Base-by-base conservation (phyloP, 2,329 filamentous ascomycete genomes). In the Fusarium agapanthi region DNA sequence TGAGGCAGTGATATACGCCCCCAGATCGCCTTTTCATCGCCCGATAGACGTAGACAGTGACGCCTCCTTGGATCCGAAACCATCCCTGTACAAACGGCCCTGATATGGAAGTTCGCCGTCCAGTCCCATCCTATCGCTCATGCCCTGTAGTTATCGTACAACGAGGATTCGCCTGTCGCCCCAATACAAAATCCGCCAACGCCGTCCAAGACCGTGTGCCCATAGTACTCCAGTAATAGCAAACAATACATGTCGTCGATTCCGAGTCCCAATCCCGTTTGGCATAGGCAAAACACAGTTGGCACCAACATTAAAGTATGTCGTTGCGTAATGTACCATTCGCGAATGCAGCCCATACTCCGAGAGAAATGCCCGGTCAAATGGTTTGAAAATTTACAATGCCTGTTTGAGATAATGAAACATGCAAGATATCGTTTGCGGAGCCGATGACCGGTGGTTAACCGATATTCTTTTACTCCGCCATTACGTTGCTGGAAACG, bases 131-230 rank as follows among this genome's bases (percentile, higher is more conserved):
- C 67, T 61, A 54, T 73, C 71, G 55, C 53, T 73, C 73, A 76
- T 77, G 75, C 71, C 73, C 67, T 75, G 67, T 65, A 55, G 67
- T 51, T 79, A 80, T 80, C 75, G 73, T 80, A 80, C 78, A 79
- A 75, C 68, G 62, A 76, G 75, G 71, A 74, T 72, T 69, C 73
- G 74, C 71, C 75, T 66, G 43, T 66, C 61, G 64, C 51, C 61
- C 66, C 51, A 74, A 78, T 74, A 75, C 73, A 77, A 70, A 76
- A 76, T 70, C 74, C 76, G 53, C 70, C 63, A 78, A 77, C 76
- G 76, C 76, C 76, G 48, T 53, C 72, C 72, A 77, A 78, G 66
- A 71, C 73, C 76, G 40, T 78, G 68, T 71, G 71, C 55, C 76
- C 74, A 40, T 74, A 72, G 72, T 78, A 77, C 76, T 75, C 76